Evolutionary conservation across 257 asterid genomes (phyloP), one percentile per base, ranked within the genome.

Genomic region (Solanum microdontum): DNA sequence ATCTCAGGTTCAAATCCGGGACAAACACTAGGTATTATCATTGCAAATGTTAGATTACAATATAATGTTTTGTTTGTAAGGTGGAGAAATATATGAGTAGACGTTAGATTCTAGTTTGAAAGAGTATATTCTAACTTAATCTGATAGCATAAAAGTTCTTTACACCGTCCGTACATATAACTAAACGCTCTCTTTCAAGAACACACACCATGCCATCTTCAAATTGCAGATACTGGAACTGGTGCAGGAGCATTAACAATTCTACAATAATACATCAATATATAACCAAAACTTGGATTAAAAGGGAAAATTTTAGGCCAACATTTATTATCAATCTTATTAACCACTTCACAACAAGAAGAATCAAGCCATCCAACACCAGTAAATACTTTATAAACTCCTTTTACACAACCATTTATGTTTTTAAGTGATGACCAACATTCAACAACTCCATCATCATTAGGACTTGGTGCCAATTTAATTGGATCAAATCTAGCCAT

Each of bases 291-390:
- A 79, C 26, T 26, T 14, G 75, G 86, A 86, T 30, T 77, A 3
- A 87, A 17, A 8, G 93, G 91, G 14, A 91, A 87, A 19, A 76
- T 5, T 84, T 84, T 87, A 1, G 90, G 87, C 91, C 91, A 91
- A 62, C 91, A 91, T 30, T 51, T 86, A 19, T 60, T 86, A 9
- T 88, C 93, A 62, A 91, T 62, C 2, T 39, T 19, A 32, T 60
- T 17, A 48, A 88, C 11, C 6, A 89, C 87, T 10, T 28, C 86
- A 66, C 93, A 91, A 66, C 93, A 89, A 12, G 70, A 37, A 7
- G 91, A 72, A 8, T 90, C 91, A 39, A 91, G 79, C 7, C 62
- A 77, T 13, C 84, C 84, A 77, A 24, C 48, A n/a, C 84, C 64
- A 40, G 24, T 77, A 77, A 40, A 77, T 24, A 51, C 84, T 40